Percentiles rank a stretch among this genome's conserved stretches.
Conservation (phyloP, 2,329 filamentous ascomycete genomes). For the Nemania bipapillata region DNA sequence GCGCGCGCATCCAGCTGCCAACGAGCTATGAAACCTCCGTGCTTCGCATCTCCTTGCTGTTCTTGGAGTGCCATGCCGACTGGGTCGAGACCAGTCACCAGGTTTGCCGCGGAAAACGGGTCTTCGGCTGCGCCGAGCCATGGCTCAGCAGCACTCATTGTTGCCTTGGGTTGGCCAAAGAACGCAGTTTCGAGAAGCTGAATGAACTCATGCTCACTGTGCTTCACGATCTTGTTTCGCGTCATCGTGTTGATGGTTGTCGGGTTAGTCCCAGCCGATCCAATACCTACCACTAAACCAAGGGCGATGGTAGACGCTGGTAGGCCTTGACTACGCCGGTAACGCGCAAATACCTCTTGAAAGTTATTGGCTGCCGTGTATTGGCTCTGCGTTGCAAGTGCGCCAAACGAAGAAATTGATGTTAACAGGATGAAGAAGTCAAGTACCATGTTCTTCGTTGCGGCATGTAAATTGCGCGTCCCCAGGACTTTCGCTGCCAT, state of each 20-base stretch:
- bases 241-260: slow-evolving; percentile 19
- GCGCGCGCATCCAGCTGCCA: slow-evolving; percentile 10
- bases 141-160: background rate
- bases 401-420: slow-evolving; percentile 36
- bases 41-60: too few relatives aligned
- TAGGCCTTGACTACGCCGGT: slow-evolving; percentile 1
- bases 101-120: slow-evolving; percentile 1
- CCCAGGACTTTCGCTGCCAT: slow-evolving; percentile 28
- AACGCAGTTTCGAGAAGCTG: slow-evolving; percentile 27
- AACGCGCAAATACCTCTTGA: slow-evolving; percentile 26
- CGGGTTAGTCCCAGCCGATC: slow-evolving; percentile 9
- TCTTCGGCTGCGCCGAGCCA: background rate
- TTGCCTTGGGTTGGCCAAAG: slow-evolving; percentile 2
- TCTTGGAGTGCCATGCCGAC: slow-evolving; percentile 12
- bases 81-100: slow-evolving; percentile 28
- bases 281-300: slow-evolving; percentile 26
- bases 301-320: slow-evolving; percentile 21
- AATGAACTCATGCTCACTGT: slow-evolving; percentile 26
- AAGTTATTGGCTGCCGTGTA: slow-evolving; percentile 30
- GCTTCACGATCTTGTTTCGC: slow-evolving; percentile 19
- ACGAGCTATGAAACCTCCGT: too few relatives aligned
- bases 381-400: slow-evolving; percentile 11
- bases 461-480: slow-evolving; percentile 27
- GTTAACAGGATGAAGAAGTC: slow-evolving; percentile 35
- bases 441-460: slow-evolving; percentile 14